Evolutionary conservation across 2,329 filamentous ascomycete genomes (phyloP).

Genomic region (Cercospora janseana): DNA sequence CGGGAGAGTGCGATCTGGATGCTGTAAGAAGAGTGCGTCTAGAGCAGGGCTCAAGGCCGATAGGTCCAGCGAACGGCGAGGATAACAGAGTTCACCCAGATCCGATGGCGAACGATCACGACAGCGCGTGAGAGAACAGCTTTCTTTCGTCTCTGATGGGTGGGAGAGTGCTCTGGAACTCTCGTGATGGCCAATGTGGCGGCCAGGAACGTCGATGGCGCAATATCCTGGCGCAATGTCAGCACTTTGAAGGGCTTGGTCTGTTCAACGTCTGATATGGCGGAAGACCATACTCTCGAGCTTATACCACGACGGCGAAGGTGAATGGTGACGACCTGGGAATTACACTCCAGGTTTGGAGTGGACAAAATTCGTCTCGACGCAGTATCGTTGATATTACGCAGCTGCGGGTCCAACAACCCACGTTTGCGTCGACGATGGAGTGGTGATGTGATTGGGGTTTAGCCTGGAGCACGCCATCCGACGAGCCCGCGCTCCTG

Average conservation of each 20-base stretch:
- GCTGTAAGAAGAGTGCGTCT: too few relatives aligned
- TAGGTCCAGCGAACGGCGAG: conserved; percentile 7
- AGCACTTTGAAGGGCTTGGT: neutral
- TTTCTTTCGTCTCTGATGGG: neutral
- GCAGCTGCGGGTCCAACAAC: conserved; percentile 14
- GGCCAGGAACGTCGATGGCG: conserved; percentile 4
- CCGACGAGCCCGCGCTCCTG: conserved; percentile 12
- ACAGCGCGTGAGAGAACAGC: conserved; percentile 16
- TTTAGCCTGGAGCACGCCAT: conserved; percentile 23
- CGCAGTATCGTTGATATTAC: conserved; percentile 8
- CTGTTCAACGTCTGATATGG: too few relatives aligned
- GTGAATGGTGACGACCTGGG: too few relatives aligned
- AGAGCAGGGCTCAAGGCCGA: conserved; percentile 1
- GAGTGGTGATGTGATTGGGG: conserved; percentile 11
- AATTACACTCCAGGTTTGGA: neutral
- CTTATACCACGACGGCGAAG: too few relatives aligned
- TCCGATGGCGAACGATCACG: conserved; percentile 20
- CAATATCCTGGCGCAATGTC: neutral
- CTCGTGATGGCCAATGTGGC: neutral
- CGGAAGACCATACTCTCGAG: too few relatives aligned
- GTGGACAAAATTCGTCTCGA: neutral
- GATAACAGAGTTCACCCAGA: neutral
- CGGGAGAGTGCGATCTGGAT: conserved; percentile 13
- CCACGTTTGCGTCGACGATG: conserved; percentile 6
- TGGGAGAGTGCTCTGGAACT: neutral